Evolutionary conservation across 257 asterid genomes (phyloP).

Genomic region (Penstemon davidsonii): DNA sequence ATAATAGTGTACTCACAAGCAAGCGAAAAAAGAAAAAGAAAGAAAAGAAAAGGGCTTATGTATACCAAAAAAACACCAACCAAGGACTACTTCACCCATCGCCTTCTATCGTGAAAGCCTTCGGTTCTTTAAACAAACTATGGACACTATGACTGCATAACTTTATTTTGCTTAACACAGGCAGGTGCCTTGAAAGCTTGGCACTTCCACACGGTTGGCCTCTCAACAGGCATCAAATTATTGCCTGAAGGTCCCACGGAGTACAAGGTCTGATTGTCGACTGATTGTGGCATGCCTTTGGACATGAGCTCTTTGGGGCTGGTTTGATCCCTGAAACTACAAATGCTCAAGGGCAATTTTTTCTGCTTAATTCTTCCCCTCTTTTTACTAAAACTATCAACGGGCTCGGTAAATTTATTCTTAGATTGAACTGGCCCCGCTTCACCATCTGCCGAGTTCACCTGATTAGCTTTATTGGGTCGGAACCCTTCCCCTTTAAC

Average conservation of each 20-base stretch:
- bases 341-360: conserved; percentile 79
- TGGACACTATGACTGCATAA: conserved; percentile 70
- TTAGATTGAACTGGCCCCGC: conserved; percentile 26
- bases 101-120: conserved; percentile 46
- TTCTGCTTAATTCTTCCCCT: conserved; percentile 76
- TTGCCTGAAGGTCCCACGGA: conserved; percentile 40
- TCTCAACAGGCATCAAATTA: conserved; percentile 48
- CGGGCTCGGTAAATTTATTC: conserved; percentile 38
- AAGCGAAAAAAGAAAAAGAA: conserved; percentile 15
- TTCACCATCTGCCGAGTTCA: conserved; percentile 46
- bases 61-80: conserved; percentile 37
- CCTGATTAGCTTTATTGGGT: conserved; percentile 34
- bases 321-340: conserved; percentile 71
- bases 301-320: conserved; percentile 48
- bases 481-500: conserved; percentile 37
- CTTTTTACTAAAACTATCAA: conserved; percentile 61
- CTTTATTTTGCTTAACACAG: conserved; percentile 71
- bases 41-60: conserved; percentile 30
- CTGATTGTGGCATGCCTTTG: conserved; percentile 31
- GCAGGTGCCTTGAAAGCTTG: conserved; percentile 72
- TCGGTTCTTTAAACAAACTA: conserved; percentile 33
- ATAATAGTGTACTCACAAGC: conserved; percentile 46
- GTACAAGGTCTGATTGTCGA: conserved; percentile 40
- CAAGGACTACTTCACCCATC: conserved; percentile 45
- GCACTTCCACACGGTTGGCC: conserved; percentile 72